Conservation (phyloP, 106 monocot genomes). For the Dendrobium catenatum region DNA sequence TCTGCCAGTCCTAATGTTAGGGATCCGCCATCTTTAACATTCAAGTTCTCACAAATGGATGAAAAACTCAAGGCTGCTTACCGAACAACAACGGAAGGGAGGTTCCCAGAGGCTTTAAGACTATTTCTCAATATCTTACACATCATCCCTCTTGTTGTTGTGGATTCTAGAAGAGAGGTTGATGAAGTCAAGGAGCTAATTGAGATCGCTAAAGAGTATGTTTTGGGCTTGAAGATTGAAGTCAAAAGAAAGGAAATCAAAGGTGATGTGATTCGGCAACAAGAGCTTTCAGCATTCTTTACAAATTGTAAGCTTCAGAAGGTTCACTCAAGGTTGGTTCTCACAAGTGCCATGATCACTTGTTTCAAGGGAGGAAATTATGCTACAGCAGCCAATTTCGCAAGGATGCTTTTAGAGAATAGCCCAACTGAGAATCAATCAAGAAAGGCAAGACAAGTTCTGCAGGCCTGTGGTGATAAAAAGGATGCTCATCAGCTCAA, state of each 20-base stretch:
- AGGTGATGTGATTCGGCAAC: slow-evolving; percentile 35
- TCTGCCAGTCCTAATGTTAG: slow-evolving; percentile 33
- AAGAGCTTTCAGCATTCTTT: slow-evolving; percentile 57
- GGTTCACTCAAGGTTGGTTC: slow-evolving; percentile 33
- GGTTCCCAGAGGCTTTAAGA: slow-evolving; percentile 44
- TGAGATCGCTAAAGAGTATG: slow-evolving; percentile 42
- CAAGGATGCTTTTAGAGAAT: slow-evolving; percentile 48
- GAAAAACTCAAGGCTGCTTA: slow-evolving; percentile 53
- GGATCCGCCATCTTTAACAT: slow-evolving; percentile 34
- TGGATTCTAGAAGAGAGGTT: slow-evolving; percentile 56
- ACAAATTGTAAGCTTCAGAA: slow-evolving; percentile 62
- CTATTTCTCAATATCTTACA: slow-evolving; percentile 50
- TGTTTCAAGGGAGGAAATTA: slow-evolving; percentile 48
- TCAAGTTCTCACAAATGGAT: slow-evolving; percentile 43
- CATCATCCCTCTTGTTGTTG: slow-evolving; percentile 44
- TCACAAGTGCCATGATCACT: slow-evolving; percentile 44
- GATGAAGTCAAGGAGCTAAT: slow-evolving; percentile 66
- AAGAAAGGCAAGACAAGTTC: slow-evolving; percentile 36
- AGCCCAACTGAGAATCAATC: slow-evolving; percentile 37
- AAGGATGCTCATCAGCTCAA: slow-evolving; percentile 38
- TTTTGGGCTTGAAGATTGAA: slow-evolving; percentile 55
- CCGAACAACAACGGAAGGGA: slow-evolving; percentile 38
- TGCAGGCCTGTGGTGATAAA: slow-evolving; percentile 41
- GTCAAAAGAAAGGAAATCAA: slow-evolving; percentile 42
- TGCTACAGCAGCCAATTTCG: slow-evolving; percentile 33